Evolutionary conservation across 1,284 basidiomycete genomes (phyloP).

Genomic region (Uromyces viciae-fabae): DNA sequence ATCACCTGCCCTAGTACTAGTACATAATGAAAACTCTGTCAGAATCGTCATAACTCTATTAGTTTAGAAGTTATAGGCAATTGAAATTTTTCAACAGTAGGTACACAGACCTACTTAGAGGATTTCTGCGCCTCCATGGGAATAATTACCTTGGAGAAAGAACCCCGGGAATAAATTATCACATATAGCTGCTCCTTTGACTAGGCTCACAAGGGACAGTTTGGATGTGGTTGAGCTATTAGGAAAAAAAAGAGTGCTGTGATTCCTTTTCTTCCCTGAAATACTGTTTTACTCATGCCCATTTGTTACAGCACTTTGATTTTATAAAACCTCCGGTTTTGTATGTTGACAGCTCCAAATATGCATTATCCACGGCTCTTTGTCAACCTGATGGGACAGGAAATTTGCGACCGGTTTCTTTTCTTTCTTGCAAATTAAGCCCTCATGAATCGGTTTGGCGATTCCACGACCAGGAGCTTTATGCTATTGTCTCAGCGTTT

Average conservation of each 20-base stretch:
- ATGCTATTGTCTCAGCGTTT: constrained; percentile 9
- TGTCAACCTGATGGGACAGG: constrained; percentile 32
- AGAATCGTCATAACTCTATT: too few species aligned
- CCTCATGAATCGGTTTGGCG: neutral
- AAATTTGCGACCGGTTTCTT: constrained; percentile 34
- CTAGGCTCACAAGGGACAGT: neutral
- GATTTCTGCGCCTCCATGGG: too few species aligned
- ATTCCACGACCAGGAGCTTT: neutral
- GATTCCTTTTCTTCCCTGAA: neutral
- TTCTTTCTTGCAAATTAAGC: constrained; percentile 30
- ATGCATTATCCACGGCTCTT: constrained; percentile 41
- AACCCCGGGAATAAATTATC: constrained; percentile 26
- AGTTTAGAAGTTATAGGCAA: too few species aligned
- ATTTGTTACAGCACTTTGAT: constrained; percentile 13
- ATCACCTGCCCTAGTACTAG: too few species aligned
- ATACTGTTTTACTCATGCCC: neutral
- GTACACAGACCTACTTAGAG: too few species aligned
- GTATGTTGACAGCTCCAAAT: constrained; percentile 50
- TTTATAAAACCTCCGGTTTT: constrained; percentile 49
- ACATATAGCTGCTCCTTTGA: neutral
- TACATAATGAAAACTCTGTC: too few species aligned
- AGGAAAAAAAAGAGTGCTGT: neutral
- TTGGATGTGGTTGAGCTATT: neutral
- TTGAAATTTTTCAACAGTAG: too few species aligned
- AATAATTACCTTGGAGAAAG: too few species aligned